Evolutionary conservation across 371 early-diverging fungal species (phyloP).

Genomic region (Sanchytrium tribonematis): DNA sequence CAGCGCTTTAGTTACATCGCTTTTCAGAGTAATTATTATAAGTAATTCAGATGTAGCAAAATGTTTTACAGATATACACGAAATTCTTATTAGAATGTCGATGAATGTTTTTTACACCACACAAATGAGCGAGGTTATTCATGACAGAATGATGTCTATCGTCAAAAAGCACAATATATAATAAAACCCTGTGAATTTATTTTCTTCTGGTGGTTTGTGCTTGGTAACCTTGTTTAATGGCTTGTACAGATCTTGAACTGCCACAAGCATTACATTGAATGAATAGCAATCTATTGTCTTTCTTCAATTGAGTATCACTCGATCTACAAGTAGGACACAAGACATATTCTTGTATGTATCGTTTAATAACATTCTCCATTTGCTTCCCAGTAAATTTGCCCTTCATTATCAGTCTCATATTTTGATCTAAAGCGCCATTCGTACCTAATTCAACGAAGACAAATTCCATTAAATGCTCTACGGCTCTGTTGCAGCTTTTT

Average conservation of each 20-base stretch:
- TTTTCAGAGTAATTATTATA: not conserved
- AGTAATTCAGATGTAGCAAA: not conserved
- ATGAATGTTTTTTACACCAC: not conserved
- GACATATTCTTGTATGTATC: conserved; percentile 96
- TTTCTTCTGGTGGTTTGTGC: conserved; percentile 22
- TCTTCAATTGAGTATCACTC: conserved; percentile 75
- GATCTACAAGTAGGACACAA: conserved; percentile 97
- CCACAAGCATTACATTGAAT: conserved; percentile 94
- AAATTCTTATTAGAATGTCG: not conserved
- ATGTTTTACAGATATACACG: not conserved
- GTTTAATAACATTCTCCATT: conserved; percentile 89
- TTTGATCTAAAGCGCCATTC: conserved; percentile 82
- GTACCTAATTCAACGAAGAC: conserved; percentile 95
- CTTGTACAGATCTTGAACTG: conserved; percentile 77
- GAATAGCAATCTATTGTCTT: conserved; percentile 93
- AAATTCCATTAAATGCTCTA: conserved; percentile 91
- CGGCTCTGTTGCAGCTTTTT: conserved; percentile 52
- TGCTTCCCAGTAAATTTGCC: conserved; percentile 97
- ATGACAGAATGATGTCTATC: not conserved
- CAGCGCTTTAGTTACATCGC: not conserved
- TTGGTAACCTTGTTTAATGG: conserved; percentile 94
- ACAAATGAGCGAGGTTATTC: not conserved
- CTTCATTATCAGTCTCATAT: conserved; percentile 77
- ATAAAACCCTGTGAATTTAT: too few species aligned
- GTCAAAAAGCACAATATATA: not conserved